Conservation (phyloP, 306 rosid species). For the Acacia melanoxylon region DNA sequence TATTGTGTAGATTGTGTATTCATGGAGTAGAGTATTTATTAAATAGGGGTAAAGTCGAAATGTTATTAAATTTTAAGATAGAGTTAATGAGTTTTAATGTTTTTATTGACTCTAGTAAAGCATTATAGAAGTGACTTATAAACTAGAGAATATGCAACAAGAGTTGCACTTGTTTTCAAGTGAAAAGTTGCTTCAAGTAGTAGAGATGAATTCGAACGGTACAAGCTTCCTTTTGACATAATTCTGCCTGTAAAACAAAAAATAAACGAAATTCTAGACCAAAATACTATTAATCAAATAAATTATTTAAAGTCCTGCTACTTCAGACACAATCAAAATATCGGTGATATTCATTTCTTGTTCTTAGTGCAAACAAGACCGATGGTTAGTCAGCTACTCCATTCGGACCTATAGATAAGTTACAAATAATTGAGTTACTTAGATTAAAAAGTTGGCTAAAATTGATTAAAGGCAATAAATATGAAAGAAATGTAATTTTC, state of each 20-base stretch:
- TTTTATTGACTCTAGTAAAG: no score
- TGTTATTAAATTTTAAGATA: no score
- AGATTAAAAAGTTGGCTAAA: no score
- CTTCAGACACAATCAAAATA: constrained; percentile 5
- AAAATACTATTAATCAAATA: not conserved
- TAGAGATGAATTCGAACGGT: constrained; percentile 66
- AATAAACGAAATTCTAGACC: constrained; percentile 27
- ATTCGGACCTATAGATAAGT: no score
- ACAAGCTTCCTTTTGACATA: constrained; percentile 75
- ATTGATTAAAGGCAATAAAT: no score
- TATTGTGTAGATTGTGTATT: no score
- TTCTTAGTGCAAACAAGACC: constrained; percentile 9
- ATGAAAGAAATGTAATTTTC: no score
- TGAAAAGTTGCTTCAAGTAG: constrained; percentile 68
- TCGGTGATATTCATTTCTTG: not conserved
- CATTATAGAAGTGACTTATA: no score
- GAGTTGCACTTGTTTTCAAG: constrained; percentile 52
- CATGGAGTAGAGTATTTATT: no score
- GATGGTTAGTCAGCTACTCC: not conserved
- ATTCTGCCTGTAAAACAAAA: constrained; percentile 54
- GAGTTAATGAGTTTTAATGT: no score
- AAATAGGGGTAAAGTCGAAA: no score
- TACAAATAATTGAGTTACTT: no score
- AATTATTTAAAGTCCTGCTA: not conserved
- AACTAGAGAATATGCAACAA: not conserved